Base-by-base conservation (phyloP, 768 basidiomycete genomes). In the Filobasidium wieringae region DNA sequence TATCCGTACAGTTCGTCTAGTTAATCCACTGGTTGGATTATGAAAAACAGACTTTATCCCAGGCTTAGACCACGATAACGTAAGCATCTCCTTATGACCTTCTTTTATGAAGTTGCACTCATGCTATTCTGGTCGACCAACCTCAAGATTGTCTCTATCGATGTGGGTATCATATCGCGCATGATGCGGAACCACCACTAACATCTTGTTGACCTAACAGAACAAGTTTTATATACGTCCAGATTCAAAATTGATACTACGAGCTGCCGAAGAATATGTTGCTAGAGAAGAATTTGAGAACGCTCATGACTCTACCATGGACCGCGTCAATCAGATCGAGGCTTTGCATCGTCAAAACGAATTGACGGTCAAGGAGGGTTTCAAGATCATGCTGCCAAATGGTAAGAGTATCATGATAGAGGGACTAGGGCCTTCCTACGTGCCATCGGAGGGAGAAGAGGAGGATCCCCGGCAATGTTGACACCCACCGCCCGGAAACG, bases 321-420 rank as follows among this genome's bases (percentile, higher is more conserved):
- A 80, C 59, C 78, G 90, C 14, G 82, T 91, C 37, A 86, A 89
- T 71, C 84, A 87, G 72, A 91, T 92, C 66, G 89, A 92, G 74
- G 85, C 84, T 26, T 57, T 73, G 26, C 72, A 73, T 58, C 67
- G 72, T 59, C 72, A 73, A 43, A 66, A 55, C 58, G 72, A 73
- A 40, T 53, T 71, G 62, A 71, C 69, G 0, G 61, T 73, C 54
- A 73, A 73, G 54, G 72, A 73, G 53, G 70, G 70, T 7, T 73
- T 73, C 66, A 57, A 63, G 33, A 66, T 71, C 26, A 62, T n/a
- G n/a, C n/a, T n/a, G n/a, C n/a, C n/a, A n/a, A n/a, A n/a, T n/a
- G n/a, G n/a, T n/a, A n/a, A n/a, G n/a, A n/a, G n/a, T n/a, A n/a
- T n/a, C n/a, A n/a, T n/a, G n/a, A n/a, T n/a, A n/a, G n/a, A n/a